Evolutionary conservation across 2,329 filamentous ascomycete genomes (phyloP).

Genomic region (Ophiostoma ips): DNA sequence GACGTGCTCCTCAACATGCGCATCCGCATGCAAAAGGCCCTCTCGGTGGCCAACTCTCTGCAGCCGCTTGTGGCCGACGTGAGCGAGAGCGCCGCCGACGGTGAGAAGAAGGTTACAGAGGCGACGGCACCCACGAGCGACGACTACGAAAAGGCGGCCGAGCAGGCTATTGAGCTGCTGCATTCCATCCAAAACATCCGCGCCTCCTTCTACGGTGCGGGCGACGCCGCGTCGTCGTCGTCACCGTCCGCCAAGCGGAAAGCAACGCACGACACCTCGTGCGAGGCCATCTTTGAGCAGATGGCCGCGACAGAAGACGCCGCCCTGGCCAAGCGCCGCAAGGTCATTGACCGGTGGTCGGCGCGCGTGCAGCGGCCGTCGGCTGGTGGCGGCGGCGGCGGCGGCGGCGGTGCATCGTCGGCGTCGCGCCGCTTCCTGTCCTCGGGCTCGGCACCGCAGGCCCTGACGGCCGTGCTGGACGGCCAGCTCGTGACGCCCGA

Average conservation of each 20-base stretch:
- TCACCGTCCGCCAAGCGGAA: constrained; percentile 17
- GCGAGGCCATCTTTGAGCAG: constrained; percentile 55
- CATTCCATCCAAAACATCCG: constrained; percentile 63
- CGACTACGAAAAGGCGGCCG: constrained; percentile 66
- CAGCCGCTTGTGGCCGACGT: constrained; percentile 30
- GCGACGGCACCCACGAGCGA: neutral
- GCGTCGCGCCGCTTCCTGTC: constrained; percentile 40
- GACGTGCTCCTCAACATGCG: constrained; percentile 79
- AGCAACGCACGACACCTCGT: constrained; percentile 22
- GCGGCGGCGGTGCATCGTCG: constrained; percentile 29
- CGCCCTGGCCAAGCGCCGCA: constrained; percentile 47
- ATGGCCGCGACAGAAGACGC: constrained; percentile 53
- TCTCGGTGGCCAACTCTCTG: constrained; percentile 70
- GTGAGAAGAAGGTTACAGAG: constrained; percentile 24
- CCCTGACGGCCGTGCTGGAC: constrained; percentile 52
- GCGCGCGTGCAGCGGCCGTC: constrained; percentile 52
- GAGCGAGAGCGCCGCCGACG: constrained; percentile 18
- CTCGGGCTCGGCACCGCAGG: constrained; percentile 35
- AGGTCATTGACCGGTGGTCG: constrained; percentile 82
- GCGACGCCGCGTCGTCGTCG: constrained; percentile 33
- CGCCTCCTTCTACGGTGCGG: constrained; percentile 36
- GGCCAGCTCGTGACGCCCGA: constrained; percentile 53
- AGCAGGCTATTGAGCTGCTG: constrained; percentile 51
- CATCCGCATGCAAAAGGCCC: constrained; percentile 83
- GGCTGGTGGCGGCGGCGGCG: constrained; percentile 31